Base-by-base conservation (phyloP, 2,329 filamentous ascomycete genomes). In the Ophiostoma sp. region DNA sequence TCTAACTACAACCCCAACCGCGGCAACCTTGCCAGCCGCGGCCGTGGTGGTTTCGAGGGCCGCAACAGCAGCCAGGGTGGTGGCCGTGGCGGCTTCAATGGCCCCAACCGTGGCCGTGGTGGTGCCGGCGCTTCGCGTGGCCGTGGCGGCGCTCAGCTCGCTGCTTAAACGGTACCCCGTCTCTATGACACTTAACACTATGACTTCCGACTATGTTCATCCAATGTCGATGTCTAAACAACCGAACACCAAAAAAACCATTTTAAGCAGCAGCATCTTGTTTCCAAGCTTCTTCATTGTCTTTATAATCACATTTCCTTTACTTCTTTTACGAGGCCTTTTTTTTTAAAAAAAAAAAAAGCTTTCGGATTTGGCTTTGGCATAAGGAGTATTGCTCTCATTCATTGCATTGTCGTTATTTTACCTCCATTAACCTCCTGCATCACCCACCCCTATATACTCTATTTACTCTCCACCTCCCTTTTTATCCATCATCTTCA, bases 71-170 rank as follows among this genome's bases (percentile, higher is more conserved):
- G 88, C 80, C 90, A 92, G 80, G 83, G 85, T 72, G 83, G 82
- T 76, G 85, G 89, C 77, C 90, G 91, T 73, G 91, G 92, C 75
- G 90, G 89, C 80, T 95, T 92, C 83, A 85, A 87, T 74, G 88
- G 91, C 72, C 91, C 91, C 73, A 86, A 78, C 72, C 85, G 86
- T 76, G 84, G 91, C 76, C 90, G 93, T 76, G 88, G 89, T 73
- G 89, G 93, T 76, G 88, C 89, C 74, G 89, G 89, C 78, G 85
- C 87, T 78, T 84, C 89, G 76, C 89, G 90, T 75, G 88, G 89
- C 73, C 89, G 92, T 77, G 90, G 92, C 76, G 87, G 85, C 48
- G 73, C 86, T 69, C 87, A 88, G 80, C 84, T 87, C 77, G 89
- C 87, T 76, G 87, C 85, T 77, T 89, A 81, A 55, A 45, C 22